A percentile compares a stretch with the other conserved stretches of the same genome.
Conservation (phyloP, 2,329 filamentous ascomycete species). For the Trichoderma citrinoviride region DNA sequence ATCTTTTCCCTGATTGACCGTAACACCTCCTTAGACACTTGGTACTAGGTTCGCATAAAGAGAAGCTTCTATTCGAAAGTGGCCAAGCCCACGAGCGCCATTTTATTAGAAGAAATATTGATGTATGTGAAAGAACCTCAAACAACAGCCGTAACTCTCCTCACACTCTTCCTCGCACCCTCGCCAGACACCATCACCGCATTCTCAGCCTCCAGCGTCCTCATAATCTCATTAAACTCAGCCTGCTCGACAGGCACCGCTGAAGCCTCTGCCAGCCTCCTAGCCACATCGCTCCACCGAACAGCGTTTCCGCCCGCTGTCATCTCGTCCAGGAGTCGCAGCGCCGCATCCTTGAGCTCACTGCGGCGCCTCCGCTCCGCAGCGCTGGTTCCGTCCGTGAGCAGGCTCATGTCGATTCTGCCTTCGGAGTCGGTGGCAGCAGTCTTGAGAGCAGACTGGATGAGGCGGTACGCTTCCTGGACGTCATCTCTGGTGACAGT, state of each 20-base stretch:
- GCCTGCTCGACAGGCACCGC: constrained; percentile 68
- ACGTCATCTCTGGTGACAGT: constrained; percentile 81
- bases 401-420: constrained; percentile 91
- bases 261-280: constrained; percentile 67
- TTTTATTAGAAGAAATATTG: too few relatives aligned
- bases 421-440: constrained; percentile 92
- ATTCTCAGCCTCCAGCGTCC: constrained; percentile 80
- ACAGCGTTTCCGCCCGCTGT: constrained; percentile 65
- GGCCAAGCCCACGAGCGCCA: too few relatives aligned
- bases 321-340: constrained; percentile 77
- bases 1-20: background rate
- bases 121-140: constrained; percentile 4
- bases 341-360: constrained; percentile 77
- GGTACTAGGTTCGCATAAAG: too few relatives aligned
- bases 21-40: constrained; percentile 39
- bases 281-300: constrained; percentile 74
- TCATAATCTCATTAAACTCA: constrained; percentile 82
- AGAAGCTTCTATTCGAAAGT: too few relatives aligned
- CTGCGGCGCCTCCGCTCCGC: constrained; percentile 79
- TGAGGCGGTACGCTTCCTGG: constrained; percentile 84
- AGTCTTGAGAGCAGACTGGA: constrained; percentile 91
- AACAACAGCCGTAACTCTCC: constrained; percentile 63
- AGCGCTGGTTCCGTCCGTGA: constrained; percentile 90
- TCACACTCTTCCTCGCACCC: constrained; percentile 75
- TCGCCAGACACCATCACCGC: constrained; percentile 78